phyloP scores from a whole-genome alignment of 805 yeast species.

The Blastobotrys parvus region DNA sequence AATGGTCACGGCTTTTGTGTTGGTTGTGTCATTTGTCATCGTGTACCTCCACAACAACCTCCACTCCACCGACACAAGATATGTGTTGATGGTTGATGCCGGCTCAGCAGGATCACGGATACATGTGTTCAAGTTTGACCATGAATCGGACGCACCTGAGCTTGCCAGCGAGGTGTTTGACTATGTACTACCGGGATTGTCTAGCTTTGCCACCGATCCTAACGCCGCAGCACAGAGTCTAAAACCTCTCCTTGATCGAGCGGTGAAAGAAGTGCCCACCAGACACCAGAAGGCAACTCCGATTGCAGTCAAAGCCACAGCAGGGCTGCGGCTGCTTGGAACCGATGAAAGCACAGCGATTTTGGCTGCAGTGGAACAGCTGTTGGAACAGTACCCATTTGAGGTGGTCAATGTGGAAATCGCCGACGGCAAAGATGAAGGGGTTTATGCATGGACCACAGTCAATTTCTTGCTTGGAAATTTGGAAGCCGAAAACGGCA shows the following conservation, averaged over 20 bases:
- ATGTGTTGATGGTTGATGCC: constrained; percentile 90
- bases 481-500: constrained; percentile 54
- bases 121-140: constrained; percentile 74
- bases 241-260: constrained; percentile 69
- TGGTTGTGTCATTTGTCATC: no score
- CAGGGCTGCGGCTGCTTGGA: constrained; percentile 86
- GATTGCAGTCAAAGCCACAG: constrained; percentile 94
- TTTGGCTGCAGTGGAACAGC: constrained; percentile 69
- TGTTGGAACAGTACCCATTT: constrained; percentile 80
- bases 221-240: constrained; percentile 77
- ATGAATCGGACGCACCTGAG: constrained; percentile 66
- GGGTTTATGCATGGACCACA: constrained; percentile 98
- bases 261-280: constrained; percentile 67
- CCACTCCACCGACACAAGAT: constrained; percentile 23
- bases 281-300: constrained; percentile 73
- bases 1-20: no score
- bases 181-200: constrained; percentile 85
- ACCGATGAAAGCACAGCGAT: constrained; percentile 62
- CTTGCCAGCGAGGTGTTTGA: constrained; percentile 71
- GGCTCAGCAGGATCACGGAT: constrained; percentile 95
- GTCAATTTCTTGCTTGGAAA: constrained; percentile 89
- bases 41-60: not conserved
- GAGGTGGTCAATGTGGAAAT: constrained; percentile 79
- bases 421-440: constrained; percentile 96
- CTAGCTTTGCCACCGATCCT: constrained; percentile 61